Evolutionary conservation across 2,329 filamentous ascomycete genomes (phyloP).

Genomic region (Aspergillus latus): DNA sequence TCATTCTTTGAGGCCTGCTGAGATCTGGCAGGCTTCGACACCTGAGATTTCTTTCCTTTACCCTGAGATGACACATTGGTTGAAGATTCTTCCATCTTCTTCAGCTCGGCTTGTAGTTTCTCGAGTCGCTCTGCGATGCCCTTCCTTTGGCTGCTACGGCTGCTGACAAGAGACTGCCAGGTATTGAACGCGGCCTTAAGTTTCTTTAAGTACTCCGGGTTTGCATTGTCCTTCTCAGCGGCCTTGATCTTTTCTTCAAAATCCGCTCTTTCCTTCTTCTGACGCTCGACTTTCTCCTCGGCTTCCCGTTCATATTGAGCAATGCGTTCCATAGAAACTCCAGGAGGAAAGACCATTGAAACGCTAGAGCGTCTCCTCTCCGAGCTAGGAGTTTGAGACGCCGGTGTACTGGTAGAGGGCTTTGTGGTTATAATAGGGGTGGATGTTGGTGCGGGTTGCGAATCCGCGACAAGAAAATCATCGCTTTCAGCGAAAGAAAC

Average conservation of each 20-base stretch:
- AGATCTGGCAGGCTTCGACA: not conserved
- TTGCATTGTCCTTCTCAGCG: conserved; percentile 6
- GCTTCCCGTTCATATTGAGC: conserved; percentile 15
- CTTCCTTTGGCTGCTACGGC: not conserved
- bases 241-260: conserved; percentile 15
- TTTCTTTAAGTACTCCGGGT: conserved; percentile 10
- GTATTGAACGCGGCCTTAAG: not conserved
- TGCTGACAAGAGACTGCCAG: not conserved
- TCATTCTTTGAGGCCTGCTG: not conserved
- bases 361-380: conserved; percentile 6
- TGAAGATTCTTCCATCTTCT: conserved; percentile 15
- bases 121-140: not conserved
- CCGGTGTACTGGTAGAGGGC: not conserved
- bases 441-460: conserved; percentile 14
- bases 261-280: conserved; percentile 11
- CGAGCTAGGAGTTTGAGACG: not conserved
- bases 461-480: conserved; percentile 14
- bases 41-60: conserved; percentile 3
- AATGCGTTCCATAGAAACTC: conserved; percentile 13
- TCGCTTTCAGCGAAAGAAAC: conserved; percentile 30
- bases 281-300: conserved; percentile 12
- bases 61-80: not conserved
- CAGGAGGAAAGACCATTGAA: conserved; percentile 19
- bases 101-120: conserved; percentile 9
- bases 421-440: conserved; percentile 9